Conservation (phyloP, 192 early-diverging fungal genomes). For the Backusella circina region DNA sequence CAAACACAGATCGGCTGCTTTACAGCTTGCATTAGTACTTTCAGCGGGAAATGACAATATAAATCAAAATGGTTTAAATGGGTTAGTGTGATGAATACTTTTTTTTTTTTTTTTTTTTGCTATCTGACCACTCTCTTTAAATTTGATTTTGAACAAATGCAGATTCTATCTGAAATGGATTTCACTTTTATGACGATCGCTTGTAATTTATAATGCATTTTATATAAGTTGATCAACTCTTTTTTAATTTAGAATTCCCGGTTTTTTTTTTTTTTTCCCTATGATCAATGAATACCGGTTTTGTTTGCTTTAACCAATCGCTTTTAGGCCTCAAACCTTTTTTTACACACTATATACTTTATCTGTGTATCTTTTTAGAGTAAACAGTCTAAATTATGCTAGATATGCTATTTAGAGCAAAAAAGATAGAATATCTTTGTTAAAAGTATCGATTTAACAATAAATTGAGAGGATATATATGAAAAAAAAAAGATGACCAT, state of each 20-base stretch:
- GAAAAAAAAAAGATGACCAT: neutral
- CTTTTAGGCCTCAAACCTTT: neutral
- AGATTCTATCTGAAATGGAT: neutral
- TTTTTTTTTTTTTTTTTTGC: neutral
- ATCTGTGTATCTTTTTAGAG: neutral
- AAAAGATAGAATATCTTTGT: neutral
- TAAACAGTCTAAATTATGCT: neutral
- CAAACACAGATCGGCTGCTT: neutral
- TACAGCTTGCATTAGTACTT: slow-evolving; percentile 29
- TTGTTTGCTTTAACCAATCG: neutral
- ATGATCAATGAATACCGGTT: neutral
- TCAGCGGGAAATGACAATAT: slow-evolving; percentile 51
- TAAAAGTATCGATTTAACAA: neutral
- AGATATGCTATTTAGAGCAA: neutral
- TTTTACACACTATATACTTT: neutral
- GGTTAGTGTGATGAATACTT: slow-evolving; percentile 1
- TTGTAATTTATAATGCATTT: neutral
- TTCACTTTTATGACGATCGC: neutral
- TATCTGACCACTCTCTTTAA: neutral
- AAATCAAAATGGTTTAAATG: slow-evolving; percentile 58
- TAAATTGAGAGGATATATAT: neutral
- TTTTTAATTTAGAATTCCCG: neutral
- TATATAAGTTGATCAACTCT: neutral
- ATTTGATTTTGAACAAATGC: neutral
- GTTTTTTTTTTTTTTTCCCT: neutral